phyloP scores from a whole-genome alignment of 805 yeast species.

The Priceomyces fermenticarens region DNA sequence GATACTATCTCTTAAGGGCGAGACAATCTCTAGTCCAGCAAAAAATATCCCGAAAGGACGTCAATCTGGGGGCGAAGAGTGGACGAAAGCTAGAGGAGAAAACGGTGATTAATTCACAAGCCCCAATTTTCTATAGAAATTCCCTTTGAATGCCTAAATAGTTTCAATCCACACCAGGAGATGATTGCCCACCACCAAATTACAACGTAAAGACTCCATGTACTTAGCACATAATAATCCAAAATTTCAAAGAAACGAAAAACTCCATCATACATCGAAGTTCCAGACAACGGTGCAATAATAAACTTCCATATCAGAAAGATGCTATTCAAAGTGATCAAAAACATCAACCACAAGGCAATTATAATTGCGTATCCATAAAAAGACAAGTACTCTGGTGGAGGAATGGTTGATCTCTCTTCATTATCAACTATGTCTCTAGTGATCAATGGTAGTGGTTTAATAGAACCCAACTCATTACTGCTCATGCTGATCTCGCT shows the following conservation, averaged over 20 bases:
- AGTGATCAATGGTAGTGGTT: constrained; percentile 9
- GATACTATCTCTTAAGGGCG: constrained; percentile 12
- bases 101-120: constrained; percentile 39
- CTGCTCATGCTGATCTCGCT: too few species aligned
- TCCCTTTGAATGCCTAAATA: constrained; percentile 77
- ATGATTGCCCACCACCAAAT: constrained; percentile 64
- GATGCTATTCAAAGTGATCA: constrained; percentile 32
- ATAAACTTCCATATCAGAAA: constrained; percentile 34
- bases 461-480: constrained; percentile 5
- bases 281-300: constrained; percentile 26
- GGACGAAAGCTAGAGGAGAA: constrained; percentile 83
- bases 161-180: constrained; percentile 78
- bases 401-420: neutral
- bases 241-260: constrained; percentile 13
- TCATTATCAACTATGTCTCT: neutral
- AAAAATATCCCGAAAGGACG: constrained; percentile 44
- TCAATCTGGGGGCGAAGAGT: constrained; percentile 70
- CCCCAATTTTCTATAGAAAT: constrained; percentile 16
- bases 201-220: constrained; percentile 40
- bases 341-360: constrained; percentile 30
- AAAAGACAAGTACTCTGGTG: neutral
- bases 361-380: constrained; percentile 30
- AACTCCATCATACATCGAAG: constrained; percentile 12
- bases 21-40: constrained; percentile 15
- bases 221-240: constrained; percentile 29